These are phyloP conservation scores for Juglanconis sp. DNA, from an alignment of 2,329 filamentous ascomycete genomes.

Conservation along the genomic window DNA sequence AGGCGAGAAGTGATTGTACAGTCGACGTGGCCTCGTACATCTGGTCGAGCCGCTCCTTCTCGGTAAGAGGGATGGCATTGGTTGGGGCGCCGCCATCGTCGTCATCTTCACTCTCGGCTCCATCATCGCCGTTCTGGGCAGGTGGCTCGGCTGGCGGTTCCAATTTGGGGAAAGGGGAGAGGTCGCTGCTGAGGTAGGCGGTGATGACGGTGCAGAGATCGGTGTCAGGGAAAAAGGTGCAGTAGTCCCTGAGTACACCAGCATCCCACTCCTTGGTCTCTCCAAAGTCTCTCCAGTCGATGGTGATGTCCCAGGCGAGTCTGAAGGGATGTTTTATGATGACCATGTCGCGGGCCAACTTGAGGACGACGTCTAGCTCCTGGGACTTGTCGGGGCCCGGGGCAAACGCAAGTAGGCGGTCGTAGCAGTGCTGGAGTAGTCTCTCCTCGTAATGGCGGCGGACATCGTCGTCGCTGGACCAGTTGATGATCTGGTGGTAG, in stretches of 20 bases:
- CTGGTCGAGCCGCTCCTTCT: conserved; percentile 76
- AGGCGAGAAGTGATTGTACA: conserved; percentile 72
- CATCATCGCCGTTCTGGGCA: conserved; percentile 34
- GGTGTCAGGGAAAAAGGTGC: conserved; percentile 76
- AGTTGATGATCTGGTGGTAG: conserved; percentile 83
- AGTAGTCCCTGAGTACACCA: conserved; percentile 75
- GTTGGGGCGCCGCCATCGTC: conserved; percentile 54
- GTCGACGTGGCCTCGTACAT: conserved; percentile 72
- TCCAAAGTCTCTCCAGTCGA: conserved; percentile 84
- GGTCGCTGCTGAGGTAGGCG: conserved; percentile 76
- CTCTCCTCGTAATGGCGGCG: conserved; percentile 88
- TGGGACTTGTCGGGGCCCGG: conserved; percentile 60
- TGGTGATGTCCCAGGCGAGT: conserved; percentile 83
- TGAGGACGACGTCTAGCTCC: conserved; percentile 71
- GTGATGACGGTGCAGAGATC: conserved; percentile 79
- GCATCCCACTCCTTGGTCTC: conserved; percentile 74
- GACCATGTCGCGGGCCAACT: conserved; percentile 87
- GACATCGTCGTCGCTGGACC: conserved; percentile 82
- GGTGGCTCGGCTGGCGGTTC: conserved; percentile 24
- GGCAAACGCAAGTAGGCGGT: conserved; percentile 68
- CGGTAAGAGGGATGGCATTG: conserved; percentile 57
- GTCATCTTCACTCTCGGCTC: conserved; percentile 56
- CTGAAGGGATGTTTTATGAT: conserved; percentile 89
- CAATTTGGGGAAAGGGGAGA: conserved; percentile 71
- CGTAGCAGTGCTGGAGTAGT: conserved; percentile 75